These are phyloP conservation scores for Suillus discolor DNA, from an alignment of 768 basidiomycete genomes.

Conservation along the genomic window DNA sequence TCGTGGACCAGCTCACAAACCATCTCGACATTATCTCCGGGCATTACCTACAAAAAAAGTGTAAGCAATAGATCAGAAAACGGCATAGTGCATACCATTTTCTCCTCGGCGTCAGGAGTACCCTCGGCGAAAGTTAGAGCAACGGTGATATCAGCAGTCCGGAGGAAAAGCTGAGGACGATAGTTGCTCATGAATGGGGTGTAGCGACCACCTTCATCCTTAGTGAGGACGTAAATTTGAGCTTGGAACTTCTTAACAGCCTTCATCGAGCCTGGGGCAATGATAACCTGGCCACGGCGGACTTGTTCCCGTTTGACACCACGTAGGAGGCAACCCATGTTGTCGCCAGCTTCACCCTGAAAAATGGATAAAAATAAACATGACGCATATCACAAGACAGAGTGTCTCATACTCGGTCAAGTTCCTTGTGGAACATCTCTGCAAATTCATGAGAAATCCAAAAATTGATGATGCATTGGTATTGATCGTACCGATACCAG, in stretches of 20 bases:
- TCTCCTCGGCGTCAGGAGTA: conserved; percentile 78
- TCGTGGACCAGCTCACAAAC: conserved; percentile 81
- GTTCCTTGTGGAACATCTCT: conserved; percentile 99
- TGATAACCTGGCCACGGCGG: conserved; percentile 89
- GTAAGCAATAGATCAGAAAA: conserved; percentile 4
- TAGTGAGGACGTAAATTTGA: conserved; percentile 70
- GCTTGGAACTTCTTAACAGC: conserved; percentile 94
- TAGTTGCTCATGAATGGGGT: conserved; percentile 94
- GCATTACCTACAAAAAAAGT: conserved; percentile 70
- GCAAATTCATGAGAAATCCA: conserved; percentile 2
- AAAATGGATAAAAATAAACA: neutral
- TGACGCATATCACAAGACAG: neutral
- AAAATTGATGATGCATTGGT: neutral
- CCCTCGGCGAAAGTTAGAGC: conserved; percentile 84
- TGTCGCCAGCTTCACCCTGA: conserved; percentile 96
- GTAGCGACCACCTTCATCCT: conserved; percentile 67
- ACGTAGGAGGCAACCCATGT: conserved; percentile 97
- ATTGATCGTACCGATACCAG: conserved; percentile 76
- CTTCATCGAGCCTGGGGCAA: conserved; percentile 88
- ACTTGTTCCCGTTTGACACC: conserved; percentile 98
- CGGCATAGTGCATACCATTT: conserved; percentile 62
- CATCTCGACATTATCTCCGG: conserved; percentile 97
- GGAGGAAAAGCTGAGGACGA: conserved; percentile 93
- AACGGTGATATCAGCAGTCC: conserved; percentile 93
- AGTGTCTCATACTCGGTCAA: conserved; percentile 71